A percentile compares a stretch with the other conserved stretches of the same genome.
Evolutionary conservation across 1,139 yeast species (phyloP).

Genomic region (Starmera stellimalicola): DNA sequence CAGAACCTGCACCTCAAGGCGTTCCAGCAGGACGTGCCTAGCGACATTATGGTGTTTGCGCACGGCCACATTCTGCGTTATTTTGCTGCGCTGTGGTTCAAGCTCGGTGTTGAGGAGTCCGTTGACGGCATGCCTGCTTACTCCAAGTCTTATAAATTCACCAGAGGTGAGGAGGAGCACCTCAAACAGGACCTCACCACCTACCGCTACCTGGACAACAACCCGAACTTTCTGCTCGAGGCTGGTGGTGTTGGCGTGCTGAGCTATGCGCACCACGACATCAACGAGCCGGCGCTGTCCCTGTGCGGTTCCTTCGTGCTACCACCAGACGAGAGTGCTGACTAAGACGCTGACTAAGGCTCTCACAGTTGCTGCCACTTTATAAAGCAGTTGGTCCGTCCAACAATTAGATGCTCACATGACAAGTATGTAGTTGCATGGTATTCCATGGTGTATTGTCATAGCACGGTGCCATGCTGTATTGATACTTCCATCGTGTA

Average conservation of each 20-base stretch:
- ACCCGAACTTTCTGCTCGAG: slow-evolving; percentile 78
- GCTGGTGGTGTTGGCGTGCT: slow-evolving; percentile 95
- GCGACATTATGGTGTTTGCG: slow-evolving; percentile 77
- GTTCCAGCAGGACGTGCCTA: slow-evolving; percentile 39
- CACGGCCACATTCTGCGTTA: slow-evolving; percentile 92
- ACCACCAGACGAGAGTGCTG: slow-evolving; percentile 42
- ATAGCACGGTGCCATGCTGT: too few relatives aligned
- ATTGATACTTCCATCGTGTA: too few relatives aligned
- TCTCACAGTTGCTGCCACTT: too few relatives aligned
- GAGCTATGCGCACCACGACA: slow-evolving; percentile 77
- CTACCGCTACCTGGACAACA: slow-evolving; percentile 28
- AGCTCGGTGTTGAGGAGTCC: slow-evolving; percentile 21
- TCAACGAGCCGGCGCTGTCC: slow-evolving; percentile 78
- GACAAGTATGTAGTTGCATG: too few relatives aligned
- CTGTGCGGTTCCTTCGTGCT: slow-evolving; percentile 74
- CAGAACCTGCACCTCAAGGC: slow-evolving; percentile 54
- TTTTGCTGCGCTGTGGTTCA: slow-evolving; percentile 82
- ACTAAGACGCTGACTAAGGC: too few relatives aligned
- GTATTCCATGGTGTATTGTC: too few relatives aligned
- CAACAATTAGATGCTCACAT: too few relatives aligned
- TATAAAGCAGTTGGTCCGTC: too few relatives aligned
- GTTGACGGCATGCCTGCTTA: slow-evolving; percentile 15
- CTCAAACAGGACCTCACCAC: slow-evolving; percentile 9
- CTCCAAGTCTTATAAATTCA: slow-evolving; percentile 19
- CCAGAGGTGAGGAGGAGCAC: slow-evolving; percentile 23